These are phyloP conservation scores for Suillus subaureus DNA, from an alignment of 768 basidiomycete species.

Conservation along the genomic window DNA sequence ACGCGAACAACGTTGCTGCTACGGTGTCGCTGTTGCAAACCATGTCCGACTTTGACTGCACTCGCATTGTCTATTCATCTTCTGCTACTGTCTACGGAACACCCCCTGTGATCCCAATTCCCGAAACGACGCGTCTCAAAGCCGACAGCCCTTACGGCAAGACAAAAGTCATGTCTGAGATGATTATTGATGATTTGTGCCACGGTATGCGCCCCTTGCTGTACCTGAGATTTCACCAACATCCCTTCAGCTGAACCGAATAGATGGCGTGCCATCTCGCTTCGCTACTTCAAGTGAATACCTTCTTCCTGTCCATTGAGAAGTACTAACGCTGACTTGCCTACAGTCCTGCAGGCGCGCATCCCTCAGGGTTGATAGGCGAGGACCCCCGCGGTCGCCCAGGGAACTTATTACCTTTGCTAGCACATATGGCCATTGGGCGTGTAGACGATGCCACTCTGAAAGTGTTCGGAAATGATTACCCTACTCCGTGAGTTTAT, in stretches of 20 bases:
- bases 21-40: slow-evolving; percentile 84
- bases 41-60: slow-evolving; percentile 84
- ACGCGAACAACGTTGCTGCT: slow-evolving; percentile 90
- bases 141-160: slow-evolving; percentile 94
- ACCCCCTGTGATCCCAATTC: slow-evolving; percentile 90
- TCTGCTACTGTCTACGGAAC: slow-evolving; percentile 98
- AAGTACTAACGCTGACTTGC: not conserved
- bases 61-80: slow-evolving; percentile 93
- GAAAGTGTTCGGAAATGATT: slow-evolving; percentile 96
- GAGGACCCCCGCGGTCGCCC: slow-evolving; percentile 97
- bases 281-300: slow-evolving; percentile 95
- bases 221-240: slow-evolving; percentile 14
- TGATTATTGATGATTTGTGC: slow-evolving; percentile 86
- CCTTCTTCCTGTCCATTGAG: slow-evolving; percentile 7
- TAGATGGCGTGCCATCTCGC: slow-evolving; percentile 79
- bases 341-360: slow-evolving; percentile 92
- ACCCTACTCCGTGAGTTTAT: slow-evolving; percentile 79
- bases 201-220: slow-evolving; percentile 50
- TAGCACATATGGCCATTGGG: slow-evolving; percentile 94
- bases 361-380: slow-evolving; percentile 92
- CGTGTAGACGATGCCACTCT: slow-evolving; percentile 69
- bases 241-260: slow-evolving; percentile 57
- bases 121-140: slow-evolving; percentile 83
- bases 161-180: slow-evolving; percentile 95
- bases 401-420: slow-evolving; percentile 89